These are phyloP conservation scores for Botryotinia narcissicola DNA, from an alignment of 2,329 filamentous ascomycete species.

Conservation along the genomic window DNA sequence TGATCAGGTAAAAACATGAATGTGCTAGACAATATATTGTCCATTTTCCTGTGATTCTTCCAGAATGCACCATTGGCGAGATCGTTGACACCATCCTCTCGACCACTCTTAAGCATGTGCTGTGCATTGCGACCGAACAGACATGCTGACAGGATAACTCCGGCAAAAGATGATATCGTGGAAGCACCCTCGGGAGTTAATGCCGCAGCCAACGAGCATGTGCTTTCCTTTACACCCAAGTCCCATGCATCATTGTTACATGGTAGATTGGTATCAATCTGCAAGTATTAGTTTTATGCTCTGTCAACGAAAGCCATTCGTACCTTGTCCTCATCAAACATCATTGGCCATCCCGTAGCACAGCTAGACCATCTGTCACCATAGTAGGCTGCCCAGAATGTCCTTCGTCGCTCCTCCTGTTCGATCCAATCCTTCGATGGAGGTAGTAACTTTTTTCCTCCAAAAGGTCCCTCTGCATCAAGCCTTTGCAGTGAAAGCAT, in stretches of 20 bases:
- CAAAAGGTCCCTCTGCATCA: slow-evolving; percentile 62
- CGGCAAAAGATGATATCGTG: slow-evolving; percentile 68
- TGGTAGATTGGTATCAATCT: slow-evolving; percentile 69
- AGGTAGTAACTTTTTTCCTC: slow-evolving; percentile 66
- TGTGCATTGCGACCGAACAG: slow-evolving; percentile 79
- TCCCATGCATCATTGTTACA: slow-evolving; percentile 74
- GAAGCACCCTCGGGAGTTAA: slow-evolving; percentile 51
- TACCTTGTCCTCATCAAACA: slow-evolving; percentile 67
- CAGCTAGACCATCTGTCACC: slow-evolving; percentile 83
- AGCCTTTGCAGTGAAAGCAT: slow-evolving; percentile 85
- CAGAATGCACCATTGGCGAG: slow-evolving; percentile 76
- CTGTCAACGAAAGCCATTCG: slow-evolving; percentile 17
- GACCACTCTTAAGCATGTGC: slow-evolving; percentile 71
- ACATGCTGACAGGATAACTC: slow-evolving; percentile 69
- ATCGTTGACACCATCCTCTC: slow-evolving; percentile 71
- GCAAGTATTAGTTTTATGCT: neutral
- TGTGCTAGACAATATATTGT: slow-evolving; percentile 74
- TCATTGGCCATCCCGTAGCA: slow-evolving; percentile 85
- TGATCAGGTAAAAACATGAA: slow-evolving; percentile 75
- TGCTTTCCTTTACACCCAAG: slow-evolving; percentile 60
- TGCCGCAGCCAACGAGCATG: slow-evolving; percentile 61
- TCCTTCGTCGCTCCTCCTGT: slow-evolving; percentile 73
- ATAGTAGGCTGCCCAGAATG: slow-evolving; percentile 83
- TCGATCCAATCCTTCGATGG: slow-evolving; percentile 80
- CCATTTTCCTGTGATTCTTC: slow-evolving; percentile 78